These are phyloP conservation scores for Mrakia blollopis DNA, from an alignment of 768 basidiomycete genomes.

Conservation along the genomic window DNA sequence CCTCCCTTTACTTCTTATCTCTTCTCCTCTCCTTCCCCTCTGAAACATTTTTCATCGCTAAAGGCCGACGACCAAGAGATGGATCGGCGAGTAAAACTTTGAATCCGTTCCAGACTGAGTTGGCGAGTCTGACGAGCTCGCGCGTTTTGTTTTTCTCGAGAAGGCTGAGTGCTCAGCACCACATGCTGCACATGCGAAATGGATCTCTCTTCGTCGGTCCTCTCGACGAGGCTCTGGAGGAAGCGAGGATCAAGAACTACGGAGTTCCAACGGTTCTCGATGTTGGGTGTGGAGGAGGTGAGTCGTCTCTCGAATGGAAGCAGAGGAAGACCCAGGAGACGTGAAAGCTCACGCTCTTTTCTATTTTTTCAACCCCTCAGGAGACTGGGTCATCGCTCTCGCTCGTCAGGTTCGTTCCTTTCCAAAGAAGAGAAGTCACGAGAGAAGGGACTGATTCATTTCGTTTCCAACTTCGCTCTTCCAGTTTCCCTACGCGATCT, in stretches of 20 bases:
- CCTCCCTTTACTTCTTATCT: background rate
- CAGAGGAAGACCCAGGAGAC: no score
- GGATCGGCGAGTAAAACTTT: background rate
- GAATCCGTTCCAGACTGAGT: background rate
- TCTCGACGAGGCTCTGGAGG: constrained; percentile 9
- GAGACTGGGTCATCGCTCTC: constrained; percentile 25
- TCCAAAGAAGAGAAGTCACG: background rate
- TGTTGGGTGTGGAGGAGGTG: constrained; percentile 21
- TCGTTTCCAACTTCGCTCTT: background rate
- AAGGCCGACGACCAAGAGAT: constrained; percentile 20
- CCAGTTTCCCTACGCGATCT: constrained; percentile 15
- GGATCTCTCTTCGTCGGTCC: constrained; percentile 16
- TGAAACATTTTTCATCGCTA: background rate
- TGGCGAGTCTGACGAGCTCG: background rate
- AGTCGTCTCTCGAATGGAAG: background rate
- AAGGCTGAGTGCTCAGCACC: constrained; percentile 8
- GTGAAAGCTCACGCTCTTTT: background rate
- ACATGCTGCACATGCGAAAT: constrained; percentile 17
- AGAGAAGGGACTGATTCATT: background rate
- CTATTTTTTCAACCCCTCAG: background rate
- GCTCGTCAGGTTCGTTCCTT: background rate
- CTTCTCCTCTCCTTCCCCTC: background rate
- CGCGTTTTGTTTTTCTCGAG: background rate
- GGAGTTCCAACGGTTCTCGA: constrained; percentile 2
- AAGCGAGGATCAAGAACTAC: background rate